Conservation (phyloP, 2,329 filamentous ascomycete species). For the Penicillium sclerotiorum region DNA sequence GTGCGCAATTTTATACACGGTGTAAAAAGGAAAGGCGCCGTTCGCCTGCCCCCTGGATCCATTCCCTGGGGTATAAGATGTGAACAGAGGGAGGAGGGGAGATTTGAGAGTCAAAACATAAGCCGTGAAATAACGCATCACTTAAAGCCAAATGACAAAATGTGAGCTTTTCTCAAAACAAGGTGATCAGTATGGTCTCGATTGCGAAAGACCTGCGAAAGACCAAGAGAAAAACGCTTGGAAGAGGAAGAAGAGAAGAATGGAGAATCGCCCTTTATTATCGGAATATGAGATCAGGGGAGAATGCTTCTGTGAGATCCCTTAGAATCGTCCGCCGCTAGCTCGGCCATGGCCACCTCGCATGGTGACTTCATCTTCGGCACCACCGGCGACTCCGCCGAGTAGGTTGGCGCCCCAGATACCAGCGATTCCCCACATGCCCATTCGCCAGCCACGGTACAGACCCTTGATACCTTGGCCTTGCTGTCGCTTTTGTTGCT, state of each 20-base stretch:
- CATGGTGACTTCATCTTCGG: slow-evolving; percentile 39
- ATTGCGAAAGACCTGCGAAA: too few relatives aligned
- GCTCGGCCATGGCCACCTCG: slow-evolving; percentile 24
- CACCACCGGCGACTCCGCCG: slow-evolving; percentile 39
- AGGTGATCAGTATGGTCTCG: too few relatives aligned
- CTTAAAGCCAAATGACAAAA: background rate
- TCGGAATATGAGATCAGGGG: background rate
- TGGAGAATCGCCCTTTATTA: background rate
- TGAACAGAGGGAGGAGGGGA: slow-evolving; percentile 23
- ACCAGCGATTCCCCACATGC: slow-evolving; percentile 58
- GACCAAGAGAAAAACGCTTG: too few relatives aligned
- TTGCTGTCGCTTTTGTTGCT: slow-evolving; percentile 47
- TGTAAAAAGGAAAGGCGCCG: slow-evolving; percentile 15
- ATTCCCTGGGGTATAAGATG: slow-evolving; percentile 28
- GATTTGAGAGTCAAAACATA: slow-evolving; percentile 15
- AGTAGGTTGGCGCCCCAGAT: slow-evolving; percentile 56
- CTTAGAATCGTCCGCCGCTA: slow-evolving; percentile 37
- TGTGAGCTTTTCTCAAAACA: background rate
- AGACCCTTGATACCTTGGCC: slow-evolving; percentile 59
- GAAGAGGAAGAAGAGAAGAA: background rate
- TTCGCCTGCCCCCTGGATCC: slow-evolving; percentile 20
- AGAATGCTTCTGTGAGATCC: background rate
- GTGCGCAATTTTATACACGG: slow-evolving; percentile 24
- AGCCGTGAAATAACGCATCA: slow-evolving; percentile 7
- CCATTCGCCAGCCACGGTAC: slow-evolving; percentile 61